Evolutionary conservation across 2,329 filamentous ascomycete species (phyloP).

Genomic region (Aspergillus luchuensis): DNA sequence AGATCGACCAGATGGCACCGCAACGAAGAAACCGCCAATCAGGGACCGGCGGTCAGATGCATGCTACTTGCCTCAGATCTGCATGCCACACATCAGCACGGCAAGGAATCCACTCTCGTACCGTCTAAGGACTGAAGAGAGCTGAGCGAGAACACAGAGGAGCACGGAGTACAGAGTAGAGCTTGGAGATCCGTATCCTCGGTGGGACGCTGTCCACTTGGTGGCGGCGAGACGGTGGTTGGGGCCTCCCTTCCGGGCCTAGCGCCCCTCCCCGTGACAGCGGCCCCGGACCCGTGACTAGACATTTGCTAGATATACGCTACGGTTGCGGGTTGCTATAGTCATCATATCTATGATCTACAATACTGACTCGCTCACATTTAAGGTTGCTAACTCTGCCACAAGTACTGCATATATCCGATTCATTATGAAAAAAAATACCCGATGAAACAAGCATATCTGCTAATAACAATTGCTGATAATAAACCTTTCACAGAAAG

Average conservation of each 20-base stretch:
- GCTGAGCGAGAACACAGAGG: background rate
- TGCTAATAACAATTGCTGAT: no score
- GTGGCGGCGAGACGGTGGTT: background rate
- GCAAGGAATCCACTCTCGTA: background rate
- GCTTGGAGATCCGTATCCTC: background rate
- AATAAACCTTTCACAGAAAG: background rate
- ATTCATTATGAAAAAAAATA: background rate
- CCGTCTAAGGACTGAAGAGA: background rate
- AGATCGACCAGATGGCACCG: slow-evolving; percentile 12
- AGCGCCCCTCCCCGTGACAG: background rate
- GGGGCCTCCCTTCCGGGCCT: background rate
- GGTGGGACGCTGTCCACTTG: slow-evolving; percentile 4
- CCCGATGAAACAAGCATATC: background rate
- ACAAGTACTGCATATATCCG: no score
- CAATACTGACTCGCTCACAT: no score
- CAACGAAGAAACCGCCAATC: slow-evolving; percentile 18
- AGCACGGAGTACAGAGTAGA: background rate
- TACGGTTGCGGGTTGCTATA: no score
- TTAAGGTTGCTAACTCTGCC: no score
- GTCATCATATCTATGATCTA: no score
- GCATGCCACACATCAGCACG: background rate
- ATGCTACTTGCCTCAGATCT: background rate
- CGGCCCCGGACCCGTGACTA: background rate
- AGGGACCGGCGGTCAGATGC: slow-evolving; percentile 11
- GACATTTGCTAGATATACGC: background rate